A percentile compares a stretch with the other conserved stretches of the same genome.
phyloP scores from a whole-genome alignment of 257 asterid genomes.

The Anisodus acutangulus region DNA sequence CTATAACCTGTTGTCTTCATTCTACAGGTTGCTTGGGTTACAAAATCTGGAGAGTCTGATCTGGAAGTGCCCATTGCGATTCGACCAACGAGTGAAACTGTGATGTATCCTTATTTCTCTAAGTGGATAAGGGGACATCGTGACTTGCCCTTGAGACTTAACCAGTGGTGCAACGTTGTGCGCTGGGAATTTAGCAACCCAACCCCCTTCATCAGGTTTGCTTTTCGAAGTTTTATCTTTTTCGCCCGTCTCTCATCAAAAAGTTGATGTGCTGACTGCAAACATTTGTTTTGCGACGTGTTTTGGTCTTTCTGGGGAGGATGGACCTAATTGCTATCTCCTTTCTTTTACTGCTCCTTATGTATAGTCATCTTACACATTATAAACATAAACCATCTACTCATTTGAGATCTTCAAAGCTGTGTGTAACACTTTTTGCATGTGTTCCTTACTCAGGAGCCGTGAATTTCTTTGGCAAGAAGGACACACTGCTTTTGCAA shows the following conservation, averaged over 20 bases:
- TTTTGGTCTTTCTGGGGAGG: not conserved
- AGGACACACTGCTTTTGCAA: slow-evolving; percentile 99
- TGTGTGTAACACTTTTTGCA: slow-evolving; percentile 4
- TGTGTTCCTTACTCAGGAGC: slow-evolving; percentile 59
- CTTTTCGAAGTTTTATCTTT: not conserved
- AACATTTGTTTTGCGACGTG: not conserved
- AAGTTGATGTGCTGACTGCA: slow-evolving; percentile 19
- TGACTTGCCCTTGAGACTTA: slow-evolving; percentile 90
- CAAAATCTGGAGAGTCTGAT: slow-evolving; percentile 93
- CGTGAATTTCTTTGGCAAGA: slow-evolving; percentile 99
- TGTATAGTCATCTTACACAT: not conserved
- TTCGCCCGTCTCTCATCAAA: not conserved
- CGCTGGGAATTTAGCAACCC: slow-evolving; percentile 99
- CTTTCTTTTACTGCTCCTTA: not conserved
- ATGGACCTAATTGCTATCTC: not conserved
- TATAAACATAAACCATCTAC: not conserved
- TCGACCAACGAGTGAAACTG: slow-evolving; percentile 99
- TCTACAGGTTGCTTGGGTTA: slow-evolving; percentile 98
- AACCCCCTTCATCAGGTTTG: slow-evolving; percentile 96
- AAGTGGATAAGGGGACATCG: slow-evolving; percentile 99
- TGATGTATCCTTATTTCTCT: slow-evolving; percentile 96
- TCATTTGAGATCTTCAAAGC: slow-evolving; percentile 1
- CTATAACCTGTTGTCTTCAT: not conserved
- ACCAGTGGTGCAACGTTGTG: slow-evolving; percentile 99
- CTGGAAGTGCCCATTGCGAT: slow-evolving; percentile 97